Conservation (phyloP, 495 filamentous ascomycete genomes). For the Aspergillus conjunctus region DNA sequence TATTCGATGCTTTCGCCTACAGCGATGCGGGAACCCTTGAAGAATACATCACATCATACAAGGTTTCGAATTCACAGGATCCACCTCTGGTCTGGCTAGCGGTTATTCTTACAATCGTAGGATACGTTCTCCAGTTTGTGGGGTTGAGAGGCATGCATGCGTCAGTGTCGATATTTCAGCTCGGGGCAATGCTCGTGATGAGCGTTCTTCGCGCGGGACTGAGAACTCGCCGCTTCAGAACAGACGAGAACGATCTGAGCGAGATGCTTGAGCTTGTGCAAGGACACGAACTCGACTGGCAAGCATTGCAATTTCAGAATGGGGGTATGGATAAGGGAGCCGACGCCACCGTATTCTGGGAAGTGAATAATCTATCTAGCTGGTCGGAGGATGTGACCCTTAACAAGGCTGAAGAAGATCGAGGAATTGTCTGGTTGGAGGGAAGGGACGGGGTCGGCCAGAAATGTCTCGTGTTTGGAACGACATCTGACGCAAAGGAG, state of each 20-base stretch:
- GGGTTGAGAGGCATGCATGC: slow-evolving; percentile 17
- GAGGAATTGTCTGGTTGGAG: too few relatives aligned
- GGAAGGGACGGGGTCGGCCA: too few relatives aligned
- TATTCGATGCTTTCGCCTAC: slow-evolving; percentile 18
- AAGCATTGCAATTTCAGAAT: too few relatives aligned
- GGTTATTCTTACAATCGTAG: slow-evolving; percentile 1
- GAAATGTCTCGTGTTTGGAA: too few relatives aligned
- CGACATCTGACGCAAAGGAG: too few relatives aligned
- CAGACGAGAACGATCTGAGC: slow-evolving; percentile 2
- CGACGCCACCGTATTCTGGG: too few relatives aligned
- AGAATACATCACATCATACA: slow-evolving; percentile 16
- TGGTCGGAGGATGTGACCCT: too few relatives aligned
- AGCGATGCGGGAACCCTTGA: slow-evolving; percentile 1
- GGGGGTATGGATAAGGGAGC: too few relatives aligned
- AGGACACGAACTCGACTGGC: slow-evolving; percentile 24
- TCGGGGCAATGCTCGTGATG: slow-evolving; percentile 16
- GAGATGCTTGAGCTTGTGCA: slow-evolving; percentile 2
- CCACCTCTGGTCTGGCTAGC: slow-evolving; percentile 10
- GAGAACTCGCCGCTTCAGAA: slow-evolving; percentile 9
- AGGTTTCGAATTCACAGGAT: neutral
- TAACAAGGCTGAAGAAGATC: too few relatives aligned
- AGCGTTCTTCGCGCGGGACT: slow-evolving; percentile 9
- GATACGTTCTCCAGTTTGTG: slow-evolving; percentile 19
- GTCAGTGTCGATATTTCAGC: slow-evolving; percentile 10
- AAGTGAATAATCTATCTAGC: too few relatives aligned